Evolutionary conservation across 306 rosid genomes (phyloP), one percentile per base, ranked within the genome.

Genomic region (Arachis hypogaea): DNA sequence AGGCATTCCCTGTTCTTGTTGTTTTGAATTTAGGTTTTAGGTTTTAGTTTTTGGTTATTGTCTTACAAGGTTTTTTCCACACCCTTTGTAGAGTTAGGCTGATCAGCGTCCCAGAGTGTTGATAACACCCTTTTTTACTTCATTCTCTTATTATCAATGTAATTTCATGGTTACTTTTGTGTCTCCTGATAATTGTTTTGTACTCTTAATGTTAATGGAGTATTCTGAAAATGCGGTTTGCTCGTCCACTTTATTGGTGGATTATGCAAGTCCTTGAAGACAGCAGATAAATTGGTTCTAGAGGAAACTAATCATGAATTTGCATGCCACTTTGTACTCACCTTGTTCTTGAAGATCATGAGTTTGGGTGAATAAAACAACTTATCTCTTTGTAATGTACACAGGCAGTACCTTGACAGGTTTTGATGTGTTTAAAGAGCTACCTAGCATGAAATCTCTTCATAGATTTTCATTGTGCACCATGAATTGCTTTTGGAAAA

Each of bases 201-300:
- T 63, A 54, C 42, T 50, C 55, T 47, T 29, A 3, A 52, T 52
- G 6, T 52, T 30, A 30, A 33, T 33, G 38, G 68, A 68, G 58
- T 29, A 46, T 52, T 41, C 46, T 12, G 60, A 18, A 58, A 57
- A 4, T 63, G 8, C 7, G 58, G 76, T 59, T 11, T 56, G 44
- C 46, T 55, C 12, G 57, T 49, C 33, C 41, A 22, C 33, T 45
- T 62, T 69, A 3, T 42, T 7, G 7, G 47, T 62, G 33, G 72
- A 11, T 45, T 45, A 72, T 77, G 66, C 63, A 18, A 63, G 63
- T 68, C 42, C 66, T 61, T 61, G 60, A 41, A 70, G 3, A 11
- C 22, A 42, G 66, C 66, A 3, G 22, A 42, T 8, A 29, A 28
- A 22, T 16, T 72, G 18, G 63, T 52, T 58, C 50, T 49, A 51